Base-by-base conservation (phyloP, 2,329 filamentous ascomycete species). In the Cladosporium sp. region DNA sequence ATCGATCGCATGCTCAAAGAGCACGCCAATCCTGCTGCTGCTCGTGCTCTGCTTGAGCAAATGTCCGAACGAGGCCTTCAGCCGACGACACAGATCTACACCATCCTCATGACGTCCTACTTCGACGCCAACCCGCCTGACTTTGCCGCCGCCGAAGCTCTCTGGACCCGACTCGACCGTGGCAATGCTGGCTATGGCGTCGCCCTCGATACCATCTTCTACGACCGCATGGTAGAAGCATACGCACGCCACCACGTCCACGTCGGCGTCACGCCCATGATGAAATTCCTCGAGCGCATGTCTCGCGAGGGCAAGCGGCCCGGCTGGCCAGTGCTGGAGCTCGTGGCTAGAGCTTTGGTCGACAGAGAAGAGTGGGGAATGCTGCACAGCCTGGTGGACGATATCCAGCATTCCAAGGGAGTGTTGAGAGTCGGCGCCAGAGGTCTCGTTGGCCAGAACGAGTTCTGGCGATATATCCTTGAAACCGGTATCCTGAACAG, bases 161-260 rank as follows among this genome's bases (percentile, higher is more conserved):
- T 93, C 3, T 86, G 92, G 69, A 67, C 70, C 11, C 76, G 80
- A 5, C 81, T 85, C 53, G 73, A 76, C 28, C 72, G 71, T 23
- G 78, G 81, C 25, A 67, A 70, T 32, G 43, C 65, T 11, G 67
- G 66, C 16, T 58, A 65, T 39, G 66, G 67, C 59, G 67, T 66
- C 4, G 18, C 56, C 2, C 65, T 77, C 18, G 85, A 90, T 73
- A 80, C 82, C 66, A 77, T 85, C 26, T 87, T 93, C 70, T 92
- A 88, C 83, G 89, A 91, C 76, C 84, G 88, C 62, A 81, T 90
- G 67, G 84, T 93, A 68, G 85, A 87, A 72, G 89, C 89, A 1
- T 91, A 89, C 74, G 85, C 89, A 8, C 69, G 76, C 14, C 65
- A 72, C 49, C 74, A 76, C 57, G 65, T 65, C 46, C 76, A 79